Evolutionary conservation across 1,284 basidiomycete species (phyloP).

Genomic region (Sporisorium sorghi): DNA sequence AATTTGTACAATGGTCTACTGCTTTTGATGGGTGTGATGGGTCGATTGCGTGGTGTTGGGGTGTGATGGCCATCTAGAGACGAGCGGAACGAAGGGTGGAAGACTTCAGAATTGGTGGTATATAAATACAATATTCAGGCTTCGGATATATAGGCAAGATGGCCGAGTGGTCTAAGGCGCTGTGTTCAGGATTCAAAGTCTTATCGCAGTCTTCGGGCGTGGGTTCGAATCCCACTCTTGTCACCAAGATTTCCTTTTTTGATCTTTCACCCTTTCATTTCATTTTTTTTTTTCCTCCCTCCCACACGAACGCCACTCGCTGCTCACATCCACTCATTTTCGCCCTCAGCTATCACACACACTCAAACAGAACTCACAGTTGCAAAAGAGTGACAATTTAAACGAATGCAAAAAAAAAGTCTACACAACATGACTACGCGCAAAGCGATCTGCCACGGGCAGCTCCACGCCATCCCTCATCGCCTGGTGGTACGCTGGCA

Average conservation of each 20-base stretch:
- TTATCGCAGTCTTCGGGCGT: constrained; percentile 63
- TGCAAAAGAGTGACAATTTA: background rate
- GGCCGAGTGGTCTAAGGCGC: constrained; percentile 69
- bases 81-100: no score
- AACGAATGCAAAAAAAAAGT: background rate
- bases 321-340: no score
- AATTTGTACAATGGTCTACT: background rate
- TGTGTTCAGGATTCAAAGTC: constrained; percentile 39
- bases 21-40: no score
- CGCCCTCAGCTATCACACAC: no score
- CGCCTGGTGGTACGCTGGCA: constrained; percentile 44
- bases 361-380: no score
- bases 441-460: constrained; percentile 30
- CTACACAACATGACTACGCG: constrained; percentile 28
- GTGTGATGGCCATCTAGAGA: no score
- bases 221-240: constrained; percentile 69
- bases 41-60: no score
- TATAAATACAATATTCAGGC: background rate
- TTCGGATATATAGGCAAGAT: constrained; percentile 66
- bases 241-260: constrained; percentile 52
- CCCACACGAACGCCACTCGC: no score
- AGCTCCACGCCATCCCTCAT: constrained; percentile 6
- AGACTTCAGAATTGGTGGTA: no score
- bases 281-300: no score
- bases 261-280: background rate